Evolutionary conservation across 345 rosid genomes (phyloP).

Genomic region (Raphanus raphanistrum): DNA sequence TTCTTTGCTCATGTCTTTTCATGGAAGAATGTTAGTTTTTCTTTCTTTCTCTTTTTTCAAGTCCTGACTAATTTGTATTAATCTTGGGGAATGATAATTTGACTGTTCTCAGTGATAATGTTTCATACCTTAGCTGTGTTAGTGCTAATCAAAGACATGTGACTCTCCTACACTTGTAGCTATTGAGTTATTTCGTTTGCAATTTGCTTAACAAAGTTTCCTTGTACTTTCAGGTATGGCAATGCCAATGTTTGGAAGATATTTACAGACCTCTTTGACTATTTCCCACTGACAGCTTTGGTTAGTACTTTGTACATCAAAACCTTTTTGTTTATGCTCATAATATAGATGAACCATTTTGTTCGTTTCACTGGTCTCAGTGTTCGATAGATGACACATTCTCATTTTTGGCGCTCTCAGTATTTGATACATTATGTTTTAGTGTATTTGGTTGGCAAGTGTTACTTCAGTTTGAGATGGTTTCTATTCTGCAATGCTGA

Average conservation of each 20-base stretch:
- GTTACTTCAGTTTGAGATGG: background rate
- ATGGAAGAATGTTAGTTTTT: background rate
- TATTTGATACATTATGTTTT: background rate
- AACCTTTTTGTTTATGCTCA: background rate
- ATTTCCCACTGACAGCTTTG: constrained; percentile 96
- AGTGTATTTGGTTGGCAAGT: constrained; percentile 1
- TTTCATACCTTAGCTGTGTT: background rate
- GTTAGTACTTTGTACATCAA: constrained; percentile 47
- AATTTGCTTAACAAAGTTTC: constrained; percentile 15
- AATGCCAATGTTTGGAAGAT: constrained; percentile 98
- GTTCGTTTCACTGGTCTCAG: background rate
- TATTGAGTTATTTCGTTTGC: constrained; percentile 4
- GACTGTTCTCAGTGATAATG: background rate
- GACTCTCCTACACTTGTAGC: background rate
- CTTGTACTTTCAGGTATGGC: constrained; percentile 74
- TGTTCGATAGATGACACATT: background rate
- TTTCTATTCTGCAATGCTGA: background rate
- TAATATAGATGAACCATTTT: background rate
- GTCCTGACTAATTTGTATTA: background rate
- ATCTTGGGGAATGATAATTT: background rate
- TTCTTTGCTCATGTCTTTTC: background rate
- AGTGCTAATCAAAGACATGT: background rate
- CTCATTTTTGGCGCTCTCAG: background rate
- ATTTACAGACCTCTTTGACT: constrained; percentile 97
- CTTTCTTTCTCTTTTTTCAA: background rate